A percentile compares a stretch with the other conserved stretches of the same genome.
Conservation (phyloP, 805 yeast genomes). For the Yamadazyma kitorensis region DNA sequence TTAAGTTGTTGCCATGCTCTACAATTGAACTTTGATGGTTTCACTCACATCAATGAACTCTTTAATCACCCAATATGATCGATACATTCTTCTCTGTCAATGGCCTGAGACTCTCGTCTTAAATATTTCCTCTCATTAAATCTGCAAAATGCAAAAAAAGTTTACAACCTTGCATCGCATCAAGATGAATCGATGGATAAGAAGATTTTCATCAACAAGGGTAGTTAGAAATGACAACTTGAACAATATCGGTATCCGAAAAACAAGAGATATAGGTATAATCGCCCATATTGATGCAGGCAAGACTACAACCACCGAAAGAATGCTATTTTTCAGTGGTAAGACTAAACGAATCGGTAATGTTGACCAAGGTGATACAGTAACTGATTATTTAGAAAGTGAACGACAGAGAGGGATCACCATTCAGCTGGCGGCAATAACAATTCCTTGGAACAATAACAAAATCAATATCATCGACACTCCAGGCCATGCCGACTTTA, state of each 20-base stretch:
- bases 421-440: conserved; percentile 93
- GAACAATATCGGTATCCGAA: conserved; percentile 27
- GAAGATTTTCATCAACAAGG: background rate
- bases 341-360: conserved; percentile 78
- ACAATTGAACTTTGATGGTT: too few species aligned
- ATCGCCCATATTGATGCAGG: conserved; percentile 99
- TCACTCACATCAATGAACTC: too few species aligned
- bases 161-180: too few species aligned
- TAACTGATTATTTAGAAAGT: conserved; percentile 86
- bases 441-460: conserved; percentile 78
- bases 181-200: background rate
- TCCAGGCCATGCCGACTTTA: conserved; percentile 97
- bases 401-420: conserved; percentile 94
- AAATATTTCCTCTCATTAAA: too few species aligned
- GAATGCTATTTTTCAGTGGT: conserved; percentile 91
- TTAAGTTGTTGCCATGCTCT: too few species aligned
- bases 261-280: conserved; percentile 84
- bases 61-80: too few species aligned
- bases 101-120: too few species aligned
- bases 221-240: conserved; percentile 11
- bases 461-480: conserved; percentile 90
- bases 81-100: too few species aligned
- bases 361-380: conserved; percentile 96
- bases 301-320: conserved; percentile 94
- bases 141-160: too few species aligned